Percentiles rank a stretch among this genome's conserved stretches.
Evolutionary conservation across 768 basidiomycete species (phyloP).

Genomic region (Mycena leptocephala): DNA sequence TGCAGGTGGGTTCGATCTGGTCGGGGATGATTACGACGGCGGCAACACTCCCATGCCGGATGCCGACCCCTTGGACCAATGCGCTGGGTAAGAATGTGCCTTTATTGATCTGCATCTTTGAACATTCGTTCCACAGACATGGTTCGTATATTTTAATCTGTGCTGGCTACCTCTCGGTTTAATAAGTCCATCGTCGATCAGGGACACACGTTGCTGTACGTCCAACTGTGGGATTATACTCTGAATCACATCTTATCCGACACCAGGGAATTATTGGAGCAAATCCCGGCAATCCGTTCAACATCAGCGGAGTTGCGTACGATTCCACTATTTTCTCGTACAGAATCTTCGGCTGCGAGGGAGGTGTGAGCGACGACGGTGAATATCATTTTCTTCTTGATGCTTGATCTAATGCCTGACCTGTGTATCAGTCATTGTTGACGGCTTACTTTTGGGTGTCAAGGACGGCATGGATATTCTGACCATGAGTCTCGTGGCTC

Average conservation of each 20-base stretch:
- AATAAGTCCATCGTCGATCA: conserved; percentile 48
- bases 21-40: conserved; percentile 71
- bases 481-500: conserved; percentile 73
- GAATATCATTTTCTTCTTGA: conserved; percentile 25
- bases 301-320: conserved; percentile 81
- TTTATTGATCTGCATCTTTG: not conserved
- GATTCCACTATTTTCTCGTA: conserved; percentile 69
- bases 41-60: conserved; percentile 67
- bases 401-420: not conserved
- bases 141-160: too few species aligned
- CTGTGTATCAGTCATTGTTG: conserved; percentile 52
- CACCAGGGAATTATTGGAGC: conserved; percentile 74
- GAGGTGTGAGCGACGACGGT: conserved; percentile 69
- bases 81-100: conserved; percentile 49
- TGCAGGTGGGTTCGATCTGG: conserved; percentile 69
- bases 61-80: conserved; percentile 68
- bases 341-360: conserved; percentile 75
- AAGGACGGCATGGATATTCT: conserved; percentile 75
- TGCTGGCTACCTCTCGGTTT: too few species aligned
- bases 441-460: conserved; percentile 68
- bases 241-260: not conserved
- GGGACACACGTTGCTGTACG: conserved; percentile 72
- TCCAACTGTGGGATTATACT: not conserved
- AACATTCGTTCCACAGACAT: not conserved
- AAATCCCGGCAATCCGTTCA: conserved; percentile 71